phyloP scores from a whole-genome alignment of 805 yeast species.

The Scheffersomyces stipitis region DNA sequence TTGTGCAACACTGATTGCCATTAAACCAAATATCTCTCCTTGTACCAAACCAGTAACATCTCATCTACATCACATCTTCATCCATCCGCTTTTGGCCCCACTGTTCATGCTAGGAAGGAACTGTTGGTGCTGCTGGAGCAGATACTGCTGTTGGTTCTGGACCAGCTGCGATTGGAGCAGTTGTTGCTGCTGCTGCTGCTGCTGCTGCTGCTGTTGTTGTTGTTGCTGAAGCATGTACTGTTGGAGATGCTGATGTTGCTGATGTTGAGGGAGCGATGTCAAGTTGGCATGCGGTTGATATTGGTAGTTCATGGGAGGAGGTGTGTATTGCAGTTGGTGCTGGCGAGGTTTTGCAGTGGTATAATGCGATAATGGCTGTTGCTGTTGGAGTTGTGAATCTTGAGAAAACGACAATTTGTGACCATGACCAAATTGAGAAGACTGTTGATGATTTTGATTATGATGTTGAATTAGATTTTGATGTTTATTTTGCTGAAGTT shows the following conservation, averaged over 20 bases:
- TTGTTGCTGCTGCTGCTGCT: constrained; percentile 3
- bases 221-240: neutral
- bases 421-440: constrained; percentile 1
- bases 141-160: constrained; percentile 1
- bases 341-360: constrained; percentile 1
- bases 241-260: no score
- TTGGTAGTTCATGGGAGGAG: constrained; percentile 1
- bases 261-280: neutral
- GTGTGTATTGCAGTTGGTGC: neutral
- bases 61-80: neutral
- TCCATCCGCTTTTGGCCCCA: neutral
- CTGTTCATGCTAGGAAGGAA: neutral
- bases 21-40: no score
- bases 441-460: constrained; percentile 2
- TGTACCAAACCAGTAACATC: no score
- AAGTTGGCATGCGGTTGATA: neutral
- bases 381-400: constrained; percentile 4
- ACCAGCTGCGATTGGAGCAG: no score
- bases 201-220: neutral
- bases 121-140: constrained; percentile 1
- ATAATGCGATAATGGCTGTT: constrained; percentile 5
- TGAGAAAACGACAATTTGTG: constrained; percentile 3
- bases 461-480: neutral
- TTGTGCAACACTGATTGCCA: no score
- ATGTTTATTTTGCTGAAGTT: neutral